These are phyloP conservation scores for Penicillium aurantiogriseum DNA, from an alignment of 2,329 filamentous ascomycete genomes.

Conservation along the genomic window DNA sequence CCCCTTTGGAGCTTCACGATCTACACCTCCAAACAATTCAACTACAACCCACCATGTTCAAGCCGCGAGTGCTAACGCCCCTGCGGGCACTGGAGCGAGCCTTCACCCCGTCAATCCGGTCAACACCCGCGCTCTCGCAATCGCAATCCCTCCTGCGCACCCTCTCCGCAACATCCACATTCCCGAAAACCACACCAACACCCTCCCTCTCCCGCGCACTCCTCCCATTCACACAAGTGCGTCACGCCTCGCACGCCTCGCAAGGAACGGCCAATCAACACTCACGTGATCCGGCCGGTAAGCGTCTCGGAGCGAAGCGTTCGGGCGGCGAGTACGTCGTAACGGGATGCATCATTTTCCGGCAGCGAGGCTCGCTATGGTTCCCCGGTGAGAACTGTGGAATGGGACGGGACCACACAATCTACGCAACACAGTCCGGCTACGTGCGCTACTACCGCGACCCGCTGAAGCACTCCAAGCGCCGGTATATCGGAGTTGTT, in stretches of 20 bases:
- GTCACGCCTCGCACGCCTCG: slow-evolving; percentile 63
- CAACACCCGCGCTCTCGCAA: slow-evolving; percentile 26
- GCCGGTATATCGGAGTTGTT: slow-evolving; percentile 92
- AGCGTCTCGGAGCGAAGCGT: slow-evolving; percentile 93
- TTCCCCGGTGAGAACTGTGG: slow-evolving; percentile 92
- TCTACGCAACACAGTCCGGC: slow-evolving; percentile 78
- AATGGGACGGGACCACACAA: slow-evolving; percentile 95
- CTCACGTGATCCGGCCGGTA: slow-evolving; percentile 68
- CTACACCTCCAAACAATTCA: slow-evolving; percentile 13
- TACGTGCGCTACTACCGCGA: slow-evolving; percentile 98
- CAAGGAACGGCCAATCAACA: slow-evolving; percentile 66
- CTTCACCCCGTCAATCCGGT: slow-evolving; percentile 33
- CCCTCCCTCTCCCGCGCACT: slow-evolving; percentile 31
- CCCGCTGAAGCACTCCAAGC: slow-evolving; percentile 73
- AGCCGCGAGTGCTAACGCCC: slow-evolving; percentile 43
- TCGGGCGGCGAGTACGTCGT: slow-evolving; percentile 90
- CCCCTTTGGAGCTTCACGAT: slow-evolving; percentile 24
- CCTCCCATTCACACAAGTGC: slow-evolving; percentile 48
- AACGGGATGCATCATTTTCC: slow-evolving; percentile 96
- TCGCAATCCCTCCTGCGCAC: slow-evolving; percentile 32
- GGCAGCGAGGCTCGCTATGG: slow-evolving; percentile 92
- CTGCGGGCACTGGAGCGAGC: slow-evolving; percentile 40
- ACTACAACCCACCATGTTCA: slow-evolving; percentile 40
- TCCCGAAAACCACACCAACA: slow-evolving; percentile 27
- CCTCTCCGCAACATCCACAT: slow-evolving; percentile 26